Evolutionary conservation across 805 yeast genomes (phyloP), one percentile per base, ranked within the genome.

Genomic region (Diddensiella transvaalensis): DNA sequence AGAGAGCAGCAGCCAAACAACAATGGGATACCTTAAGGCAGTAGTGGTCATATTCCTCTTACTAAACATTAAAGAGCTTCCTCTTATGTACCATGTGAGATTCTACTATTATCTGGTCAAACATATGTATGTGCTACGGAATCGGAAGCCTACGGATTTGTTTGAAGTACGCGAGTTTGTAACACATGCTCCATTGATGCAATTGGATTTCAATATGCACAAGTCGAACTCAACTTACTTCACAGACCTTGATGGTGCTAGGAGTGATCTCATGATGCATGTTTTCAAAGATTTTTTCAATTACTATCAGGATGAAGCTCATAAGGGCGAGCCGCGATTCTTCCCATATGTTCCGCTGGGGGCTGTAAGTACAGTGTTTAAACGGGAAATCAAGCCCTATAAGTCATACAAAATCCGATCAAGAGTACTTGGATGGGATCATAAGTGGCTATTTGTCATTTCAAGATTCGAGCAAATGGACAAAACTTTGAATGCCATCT

Each of bases 151-250:
- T 15, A 47, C 52, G 33, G 47, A 58, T 42, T 46, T 60, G 35
- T 82, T 82, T 62, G 68, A 71, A 10, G 70, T 75, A 39, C 60
- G 71, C 0, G 57, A 62, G 11, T 70, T 70, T 54, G 54, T 63
- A 19, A 76, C 89, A 0, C 79, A 78, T 51, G 85, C 85, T 23
- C 82, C 91, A 1, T 80, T 85, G 4, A 67, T 85, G 60, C 97
- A 90, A 62, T 81, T 87, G 61, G 97, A 90, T 65, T 77, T 86
- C 70, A 87, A 87, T 61, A 59, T 88, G 42, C 98, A 90, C 71
- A 91, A 90, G 69, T 80, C 85, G 48, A 91, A 91, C 64, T 81
- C 91, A 4, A 85, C 96, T 1, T 91, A 90, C 66, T 84, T 85
- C 60, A 68, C 73, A 17, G 97, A 90, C 56, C 70, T 87, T 62